Evolutionary conservation across 192 early-diverging fungal species (phyloP).

Genomic region (Entomortierella lignicola): DNA sequence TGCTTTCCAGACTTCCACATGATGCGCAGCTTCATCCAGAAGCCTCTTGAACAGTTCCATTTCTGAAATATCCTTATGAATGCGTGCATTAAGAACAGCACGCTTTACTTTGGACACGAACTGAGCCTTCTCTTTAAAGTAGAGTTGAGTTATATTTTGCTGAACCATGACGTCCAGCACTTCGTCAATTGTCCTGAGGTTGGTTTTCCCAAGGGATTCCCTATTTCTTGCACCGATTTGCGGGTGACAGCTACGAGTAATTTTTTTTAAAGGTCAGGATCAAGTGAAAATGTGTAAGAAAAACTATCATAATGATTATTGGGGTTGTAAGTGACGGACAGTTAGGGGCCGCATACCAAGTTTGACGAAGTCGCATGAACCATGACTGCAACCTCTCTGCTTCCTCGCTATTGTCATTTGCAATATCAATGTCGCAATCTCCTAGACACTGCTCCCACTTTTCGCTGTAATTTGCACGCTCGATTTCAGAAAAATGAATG

Average conservation of each 20-base stretch:
- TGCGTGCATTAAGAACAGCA: slow-evolving; percentile 27
- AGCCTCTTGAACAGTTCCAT: slow-evolving; percentile 11
- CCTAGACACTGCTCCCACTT: slow-evolving; percentile 58
- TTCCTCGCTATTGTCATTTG: slow-evolving; percentile 4
- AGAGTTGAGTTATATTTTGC: slow-evolving; percentile 31
- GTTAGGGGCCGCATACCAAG: no score
- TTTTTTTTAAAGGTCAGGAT: no score
- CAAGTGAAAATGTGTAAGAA: no score
- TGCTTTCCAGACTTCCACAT: slow-evolving; percentile 20
- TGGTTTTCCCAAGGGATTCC: slow-evolving; percentile 56
- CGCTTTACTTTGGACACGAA: slow-evolving; percentile 43
- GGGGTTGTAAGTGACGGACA: no score
- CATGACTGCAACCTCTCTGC: slow-evolving; percentile 21
- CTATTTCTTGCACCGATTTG: slow-evolving; percentile 63
- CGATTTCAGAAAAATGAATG: slow-evolving; percentile 65
- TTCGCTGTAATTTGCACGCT: slow-evolving; percentile 70
- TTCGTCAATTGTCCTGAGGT: slow-evolving; percentile 62
- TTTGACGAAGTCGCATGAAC: slow-evolving; percentile 36
- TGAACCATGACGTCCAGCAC: slow-evolving; percentile 64
- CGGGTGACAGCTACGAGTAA: slow-evolving; percentile 72
- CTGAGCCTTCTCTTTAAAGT: slow-evolving; percentile 43
- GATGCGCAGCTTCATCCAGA: slow-evolving; percentile 18
- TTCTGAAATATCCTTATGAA: slow-evolving; percentile 25
- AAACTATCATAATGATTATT: no score
- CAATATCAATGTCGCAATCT: slow-evolving; percentile 46